A percentile compares a stretch with the other conserved stretches of the same genome.
phyloP scores from a whole-genome alignment of 2,329 filamentous ascomycete species.

The Akanthomyces muscarius region DNA sequence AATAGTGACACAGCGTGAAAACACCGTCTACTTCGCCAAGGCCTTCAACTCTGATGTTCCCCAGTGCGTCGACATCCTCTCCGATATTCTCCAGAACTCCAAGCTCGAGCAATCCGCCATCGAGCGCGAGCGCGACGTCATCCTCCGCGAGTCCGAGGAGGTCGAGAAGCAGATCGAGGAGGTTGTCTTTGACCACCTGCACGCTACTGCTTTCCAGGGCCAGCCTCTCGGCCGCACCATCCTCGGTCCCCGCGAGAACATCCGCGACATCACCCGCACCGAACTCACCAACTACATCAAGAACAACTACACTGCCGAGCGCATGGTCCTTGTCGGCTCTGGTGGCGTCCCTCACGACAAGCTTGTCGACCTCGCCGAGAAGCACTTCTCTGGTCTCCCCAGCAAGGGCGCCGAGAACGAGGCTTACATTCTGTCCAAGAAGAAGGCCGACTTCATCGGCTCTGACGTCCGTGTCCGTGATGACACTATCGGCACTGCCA shows the following conservation, averaged over 20 bases:
- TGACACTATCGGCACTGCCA: slow-evolving; percentile 91
- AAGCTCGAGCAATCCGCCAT: slow-evolving; percentile 91
- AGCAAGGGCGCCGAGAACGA: slow-evolving; percentile 69
- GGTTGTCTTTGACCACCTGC: slow-evolving; percentile 98
- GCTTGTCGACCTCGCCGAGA: slow-evolving; percentile 92
- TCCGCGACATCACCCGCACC: slow-evolving; percentile 86
- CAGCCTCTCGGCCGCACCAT: slow-evolving; percentile 97
- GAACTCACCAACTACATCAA: slow-evolving; percentile 97
- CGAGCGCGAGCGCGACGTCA: slow-evolving; percentile 97
- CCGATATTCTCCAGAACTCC: slow-evolving; percentile 99
- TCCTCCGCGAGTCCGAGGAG: slow-evolving; percentile 97
- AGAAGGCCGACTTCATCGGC: slow-evolving; percentile 90
- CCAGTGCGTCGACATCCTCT: slow-evolving; percentile 93
- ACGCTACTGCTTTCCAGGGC: slow-evolving; percentile 95
- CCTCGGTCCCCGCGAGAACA: slow-evolving; percentile 96
- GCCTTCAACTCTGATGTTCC: slow-evolving; percentile 97
- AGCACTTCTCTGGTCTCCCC: slow-evolving; percentile 83
- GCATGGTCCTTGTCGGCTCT: slow-evolving; percentile 96
- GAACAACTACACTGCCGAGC: slow-evolving; percentile 98
- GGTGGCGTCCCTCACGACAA: slow-evolving; percentile 91
- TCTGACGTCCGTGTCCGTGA: slow-evolving; percentile 95
- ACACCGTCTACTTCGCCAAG: slow-evolving; percentile 99
- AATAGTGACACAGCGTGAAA: slow-evolving; percentile 68
- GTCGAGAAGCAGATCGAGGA: slow-evolving; percentile 99
- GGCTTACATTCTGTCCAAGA: slow-evolving; percentile 74